Evolutionary conservation across 345 rosid species (phyloP).

Genomic region (Pistacia integerrima): DNA sequence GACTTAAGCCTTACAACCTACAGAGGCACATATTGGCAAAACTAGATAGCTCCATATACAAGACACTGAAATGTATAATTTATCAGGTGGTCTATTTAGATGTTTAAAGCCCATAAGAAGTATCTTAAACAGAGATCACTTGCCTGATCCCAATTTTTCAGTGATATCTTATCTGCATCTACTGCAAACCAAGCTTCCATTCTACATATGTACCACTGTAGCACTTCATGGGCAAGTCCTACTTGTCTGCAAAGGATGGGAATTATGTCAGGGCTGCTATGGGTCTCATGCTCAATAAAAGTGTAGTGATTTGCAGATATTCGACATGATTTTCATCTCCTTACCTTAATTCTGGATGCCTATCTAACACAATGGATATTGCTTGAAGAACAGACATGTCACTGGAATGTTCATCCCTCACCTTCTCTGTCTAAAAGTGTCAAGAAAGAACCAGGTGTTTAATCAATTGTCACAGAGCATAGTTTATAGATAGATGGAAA

Average conservation of each 20-base stretch:
- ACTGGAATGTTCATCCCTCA: constrained; percentile 63
- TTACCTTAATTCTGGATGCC: constrained; percentile 79
- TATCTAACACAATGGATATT: constrained; percentile 66
- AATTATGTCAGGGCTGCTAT: constrained; percentile 15
- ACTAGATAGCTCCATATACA: neutral
- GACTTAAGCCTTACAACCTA: neutral
- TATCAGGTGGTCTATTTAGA: neutral
- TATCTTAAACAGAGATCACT: constrained; percentile 20
- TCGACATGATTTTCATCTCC: neutral
- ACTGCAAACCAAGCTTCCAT: constrained; percentile 98
- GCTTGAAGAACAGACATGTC: constrained; percentile 94
- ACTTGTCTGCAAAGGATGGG: constrained; percentile 51
- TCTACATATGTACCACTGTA: constrained; percentile 91
- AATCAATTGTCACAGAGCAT: neutral
- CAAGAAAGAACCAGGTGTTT: constrained; percentile 19
- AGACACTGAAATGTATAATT: neutral
- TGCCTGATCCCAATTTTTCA: constrained; percentile 92
- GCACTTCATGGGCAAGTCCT: constrained; percentile 77
- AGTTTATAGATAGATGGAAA: neutral
- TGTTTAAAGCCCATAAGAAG: neutral
- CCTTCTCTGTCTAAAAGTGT: constrained; percentile 63
- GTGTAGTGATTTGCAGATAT: neutral
- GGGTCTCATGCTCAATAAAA: constrained; percentile 4
- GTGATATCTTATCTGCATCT: constrained; percentile 84
- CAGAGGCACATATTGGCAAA: neutral